phyloP scores from a whole-genome alignment of 345 rosid genomes.

The Atalantia buxifolia region DNA sequence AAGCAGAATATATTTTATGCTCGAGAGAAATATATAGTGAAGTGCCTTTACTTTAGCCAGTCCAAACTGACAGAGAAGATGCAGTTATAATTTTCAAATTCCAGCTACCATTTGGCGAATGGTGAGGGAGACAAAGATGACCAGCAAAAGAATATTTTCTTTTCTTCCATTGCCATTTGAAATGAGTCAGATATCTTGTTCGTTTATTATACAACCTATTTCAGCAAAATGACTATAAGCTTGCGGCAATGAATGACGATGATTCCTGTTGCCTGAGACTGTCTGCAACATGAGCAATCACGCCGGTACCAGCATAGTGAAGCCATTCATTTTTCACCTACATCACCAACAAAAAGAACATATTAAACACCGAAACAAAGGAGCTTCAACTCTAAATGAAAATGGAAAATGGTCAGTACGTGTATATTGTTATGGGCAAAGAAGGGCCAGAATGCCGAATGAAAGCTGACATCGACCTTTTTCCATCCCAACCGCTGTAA shows the following conservation, averaged over 20 bases:
- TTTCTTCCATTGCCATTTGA: background rate
- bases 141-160: background rate
- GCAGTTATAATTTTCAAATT: background rate
- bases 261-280: slow-evolving; percentile 80
- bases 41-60: background rate
- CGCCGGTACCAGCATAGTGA: slow-evolving; percentile 86
- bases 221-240: slow-evolving; percentile 42
- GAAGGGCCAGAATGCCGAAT: slow-evolving; percentile 89
- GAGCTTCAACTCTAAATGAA: background rate
- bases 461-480: slow-evolving; percentile 96
- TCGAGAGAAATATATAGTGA: background rate
- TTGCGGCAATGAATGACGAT: slow-evolving; percentile 51
- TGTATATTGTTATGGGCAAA: slow-evolving; percentile 96
- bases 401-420: slow-evolving; percentile 31
- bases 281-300: slow-evolving; percentile 92
- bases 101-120: too few species aligned
- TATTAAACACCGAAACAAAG: background rate
- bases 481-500: slow-evolving; percentile 90
- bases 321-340: slow-evolving; percentile 91
- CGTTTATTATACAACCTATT: background rate
- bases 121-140: background rate
- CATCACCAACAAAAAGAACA: background rate
- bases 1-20: background rate
- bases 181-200: background rate
- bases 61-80: background rate